phyloP scores from a whole-genome alignment of 2,329 filamentous ascomycete species.

The Ascocoryne sarcoides region DNA sequence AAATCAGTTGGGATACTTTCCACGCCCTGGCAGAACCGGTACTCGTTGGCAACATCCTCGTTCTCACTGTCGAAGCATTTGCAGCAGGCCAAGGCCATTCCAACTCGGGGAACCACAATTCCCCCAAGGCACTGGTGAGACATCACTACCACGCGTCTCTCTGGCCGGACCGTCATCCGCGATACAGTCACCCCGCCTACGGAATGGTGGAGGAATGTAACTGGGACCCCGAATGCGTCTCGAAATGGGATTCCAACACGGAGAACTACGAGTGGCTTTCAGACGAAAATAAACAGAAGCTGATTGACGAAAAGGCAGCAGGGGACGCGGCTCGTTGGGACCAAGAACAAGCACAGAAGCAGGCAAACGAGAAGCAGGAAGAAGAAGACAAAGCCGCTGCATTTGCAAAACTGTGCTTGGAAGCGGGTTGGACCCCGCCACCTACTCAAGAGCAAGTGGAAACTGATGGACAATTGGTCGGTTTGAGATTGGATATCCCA shows the following conservation, averaged over 20 bases:
- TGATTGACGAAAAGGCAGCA: slow-evolving; percentile 21
- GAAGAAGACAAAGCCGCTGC: slow-evolving; percentile 1
- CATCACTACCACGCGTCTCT: slow-evolving; percentile 69
- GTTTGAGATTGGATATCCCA: no score
- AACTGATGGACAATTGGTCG: no score
- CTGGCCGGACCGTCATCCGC: slow-evolving; percentile 59
- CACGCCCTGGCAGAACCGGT: slow-evolving; percentile 59
- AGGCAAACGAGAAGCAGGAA: slow-evolving; percentile 1
- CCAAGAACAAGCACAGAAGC: slow-evolving; percentile 1
- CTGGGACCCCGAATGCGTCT: slow-evolving; percentile 57
- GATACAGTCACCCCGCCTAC: slow-evolving; percentile 59
- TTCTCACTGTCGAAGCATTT: slow-evolving; percentile 63
- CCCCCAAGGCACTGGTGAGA: slow-evolving; percentile 57
- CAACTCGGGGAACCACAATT: slow-evolving; percentile 60
- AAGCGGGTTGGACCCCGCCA: no score
- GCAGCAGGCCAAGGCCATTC: slow-evolving; percentile 67
- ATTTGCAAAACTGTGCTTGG: no score
- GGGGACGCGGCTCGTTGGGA: slow-evolving; percentile 5
- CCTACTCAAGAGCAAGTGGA: no score
- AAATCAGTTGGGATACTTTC: slow-evolving; percentile 54
- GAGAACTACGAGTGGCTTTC: slow-evolving; percentile 49
- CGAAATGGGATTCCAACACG: slow-evolving; percentile 56
- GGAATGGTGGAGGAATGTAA: slow-evolving; percentile 65
- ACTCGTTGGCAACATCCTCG: slow-evolving; percentile 53
- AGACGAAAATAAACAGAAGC: slow-evolving; percentile 48